Evolutionary conservation across 2,329 filamentous ascomycete genomes (phyloP).

Genomic region (Alternaria sp.): DNA sequence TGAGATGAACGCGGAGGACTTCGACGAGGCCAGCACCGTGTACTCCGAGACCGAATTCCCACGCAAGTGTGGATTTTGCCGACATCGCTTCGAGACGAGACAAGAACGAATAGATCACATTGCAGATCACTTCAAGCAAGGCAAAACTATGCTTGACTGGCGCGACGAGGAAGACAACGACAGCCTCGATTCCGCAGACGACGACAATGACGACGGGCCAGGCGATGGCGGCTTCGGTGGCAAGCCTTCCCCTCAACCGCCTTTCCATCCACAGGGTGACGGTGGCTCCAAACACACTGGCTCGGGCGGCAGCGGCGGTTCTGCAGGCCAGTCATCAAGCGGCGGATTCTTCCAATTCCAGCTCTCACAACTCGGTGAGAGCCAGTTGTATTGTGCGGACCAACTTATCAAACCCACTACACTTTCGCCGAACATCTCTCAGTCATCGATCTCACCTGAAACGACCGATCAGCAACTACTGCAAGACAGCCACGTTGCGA

Average conservation of each 20-base stretch:
- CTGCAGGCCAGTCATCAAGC: constrained; percentile 18
- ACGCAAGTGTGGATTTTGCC: constrained; percentile 46
- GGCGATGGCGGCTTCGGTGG: constrained; percentile 34
- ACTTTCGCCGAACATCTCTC: constrained; percentile 18
- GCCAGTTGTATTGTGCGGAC: constrained; percentile 16
- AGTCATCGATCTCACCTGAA: constrained; percentile 6
- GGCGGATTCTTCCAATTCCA: constrained; percentile 44
- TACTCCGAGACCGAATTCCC: constrained; percentile 45
- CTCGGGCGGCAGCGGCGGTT: constrained; percentile 20
- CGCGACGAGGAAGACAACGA: constrained; percentile 38
- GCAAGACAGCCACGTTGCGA: constrained; percentile 17
- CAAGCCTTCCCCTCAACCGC: constrained; percentile 27
- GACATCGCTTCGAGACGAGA: constrained; percentile 40
- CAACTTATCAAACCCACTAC: constrained; percentile 15
- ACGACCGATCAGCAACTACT: constrained; percentile 4
- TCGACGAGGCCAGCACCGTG: constrained; percentile 41
- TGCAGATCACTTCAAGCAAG: constrained; percentile 48
- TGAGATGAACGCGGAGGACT: constrained; percentile 36
- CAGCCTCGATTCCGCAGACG: constrained; percentile 29
- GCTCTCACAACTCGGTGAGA: constrained; percentile 29
- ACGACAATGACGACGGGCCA: constrained; percentile 36
- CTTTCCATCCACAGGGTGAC: constrained; percentile 25
- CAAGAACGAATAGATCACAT: constrained; percentile 49
- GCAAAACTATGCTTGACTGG: constrained; percentile 49
- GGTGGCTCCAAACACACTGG: constrained; percentile 26